Evolutionary conservation across 352 stramenopile species (phyloP).

Genomic region (Phytophthora tentaculata): DNA sequence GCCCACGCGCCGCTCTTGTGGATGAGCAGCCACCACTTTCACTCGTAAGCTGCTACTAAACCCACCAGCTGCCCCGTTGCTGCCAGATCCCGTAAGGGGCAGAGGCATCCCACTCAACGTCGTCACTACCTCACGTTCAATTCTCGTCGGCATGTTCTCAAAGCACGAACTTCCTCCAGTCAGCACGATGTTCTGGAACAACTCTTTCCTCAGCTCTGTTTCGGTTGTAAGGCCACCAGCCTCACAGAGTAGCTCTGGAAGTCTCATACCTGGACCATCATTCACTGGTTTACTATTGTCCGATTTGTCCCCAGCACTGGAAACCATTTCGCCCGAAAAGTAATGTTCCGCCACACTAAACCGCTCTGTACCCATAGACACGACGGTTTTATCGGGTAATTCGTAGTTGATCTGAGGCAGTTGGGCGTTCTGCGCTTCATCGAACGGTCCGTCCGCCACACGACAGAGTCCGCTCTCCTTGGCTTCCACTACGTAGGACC

Average conservation of each 20-base stretch:
- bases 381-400: conserved; percentile 80
- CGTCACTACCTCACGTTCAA: conserved; percentile 78
- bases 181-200: conserved; percentile 86
- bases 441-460: conserved; percentile 72
- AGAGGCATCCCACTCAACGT: conserved; percentile 50
- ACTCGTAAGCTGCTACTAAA: conserved; percentile 61
- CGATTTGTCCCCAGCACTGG: conserved; percentile 11
- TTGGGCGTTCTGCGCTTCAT: conserved; percentile 58
- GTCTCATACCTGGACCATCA: conserved; percentile 46
- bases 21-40: conserved; percentile 72
- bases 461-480: conserved; percentile 82
- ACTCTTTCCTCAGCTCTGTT: conserved; percentile 76
- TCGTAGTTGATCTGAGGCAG: conserved; percentile 79
- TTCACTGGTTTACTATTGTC: conserved; percentile 9
- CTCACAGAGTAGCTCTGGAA: conserved; percentile 74
- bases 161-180: conserved; percentile 85
- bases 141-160: conserved; percentile 72
- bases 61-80: conserved; percentile 13
- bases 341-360: conserved; percentile 92
- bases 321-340: conserved; percentile 49
- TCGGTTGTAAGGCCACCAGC: conserved; percentile 66
- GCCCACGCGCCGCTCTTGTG: conserved; percentile 70
- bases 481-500: conserved; percentile 68
- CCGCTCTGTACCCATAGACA: conserved; percentile 84
- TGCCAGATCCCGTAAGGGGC: conserved; percentile 29